Evolutionary conservation across 306 rosid genomes (phyloP).

Genomic region (Trifolium repens): DNA sequence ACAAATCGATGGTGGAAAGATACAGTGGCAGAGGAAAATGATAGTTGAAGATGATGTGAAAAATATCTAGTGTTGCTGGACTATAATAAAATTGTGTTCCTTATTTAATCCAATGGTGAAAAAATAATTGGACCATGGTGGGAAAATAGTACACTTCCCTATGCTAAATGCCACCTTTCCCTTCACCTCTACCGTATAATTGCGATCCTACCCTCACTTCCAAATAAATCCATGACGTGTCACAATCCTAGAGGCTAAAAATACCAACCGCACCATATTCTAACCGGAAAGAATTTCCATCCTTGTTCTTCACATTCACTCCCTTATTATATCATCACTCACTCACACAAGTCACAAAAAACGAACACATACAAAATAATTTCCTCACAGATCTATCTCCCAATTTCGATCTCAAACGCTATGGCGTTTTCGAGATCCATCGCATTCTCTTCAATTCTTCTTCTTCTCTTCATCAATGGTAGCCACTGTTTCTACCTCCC

Average conservation of each 20-base stretch:
- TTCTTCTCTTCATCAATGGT: constrained; percentile 64
- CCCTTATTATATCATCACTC: constrained; percentile 8
- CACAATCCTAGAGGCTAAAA: background rate
- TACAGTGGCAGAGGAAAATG: too few species aligned
- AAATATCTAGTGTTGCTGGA: too few species aligned
- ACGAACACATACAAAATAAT: constrained; percentile 28
- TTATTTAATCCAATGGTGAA: too few species aligned
- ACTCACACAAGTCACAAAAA: constrained; percentile 6
- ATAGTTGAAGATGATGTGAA: too few species aligned
- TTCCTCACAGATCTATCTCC: constrained; percentile 38
- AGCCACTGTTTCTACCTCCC: constrained; percentile 85
- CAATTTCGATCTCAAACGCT: constrained; percentile 56
- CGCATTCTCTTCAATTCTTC: constrained; percentile 48
- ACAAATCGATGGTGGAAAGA: too few species aligned
- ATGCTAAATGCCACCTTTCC: too few species aligned
- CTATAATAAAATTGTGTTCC: too few species aligned
- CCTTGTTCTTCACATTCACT: constrained; percentile 23
- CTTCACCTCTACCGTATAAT: background rate
- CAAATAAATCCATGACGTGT: constrained; percentile 34
- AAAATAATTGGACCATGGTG: too few species aligned
- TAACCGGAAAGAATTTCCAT: constrained; percentile 31
- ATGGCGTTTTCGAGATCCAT: constrained; percentile 81
- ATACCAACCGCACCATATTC: constrained; percentile 20
- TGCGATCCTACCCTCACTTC: constrained; percentile 33
- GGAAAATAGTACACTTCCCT: too few species aligned